Base-by-base conservation (phyloP, 495 filamentous ascomycete species). In the Penicillium angulare region DNA sequence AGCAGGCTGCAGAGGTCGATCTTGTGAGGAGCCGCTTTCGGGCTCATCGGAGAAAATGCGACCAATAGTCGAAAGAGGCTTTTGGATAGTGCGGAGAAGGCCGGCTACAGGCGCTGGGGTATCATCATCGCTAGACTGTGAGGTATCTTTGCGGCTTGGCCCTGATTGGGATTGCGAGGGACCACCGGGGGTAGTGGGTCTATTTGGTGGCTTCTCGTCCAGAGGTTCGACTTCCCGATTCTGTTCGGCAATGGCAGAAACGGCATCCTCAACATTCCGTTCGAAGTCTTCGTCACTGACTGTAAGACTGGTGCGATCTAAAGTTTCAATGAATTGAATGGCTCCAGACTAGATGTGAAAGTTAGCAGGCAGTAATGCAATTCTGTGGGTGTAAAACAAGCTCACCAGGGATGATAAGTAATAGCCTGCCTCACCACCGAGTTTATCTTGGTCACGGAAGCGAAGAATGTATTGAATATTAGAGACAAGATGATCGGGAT, bases 381-480 rank as follows among this genome's bases (percentile, higher is more conserved):
- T 1, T 22, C 10, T 33, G 10, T 17, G 6, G n/a, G 7, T 23
- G 5, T 27, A 18, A 10, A 39, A 52, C n/a, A n/a, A n/a, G n/a
- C 62, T 60, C 70, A 92, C 89, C 66, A 98, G 73, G n/a, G 92
- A 97, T 26, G 92, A 97, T 23, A 97, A 78, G 65, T 99, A 99
- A 65, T 99, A 99, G 16, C 93, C 93, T 16, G 95, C 92, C 73
- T 99, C 93, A 5, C 93, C 93, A 35, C 88, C 87, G 0, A 97
- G 81, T 61, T 97, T 99, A 29, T 99, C 95, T 65, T 96, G 95
- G 59, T 97, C 95, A 48, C 93, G 84, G 71, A 99, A 99, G 16
- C 95, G 83, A 34, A 97, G 75, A 49, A 99, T 97, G 65, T 99
- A 99, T 66, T 97, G 93, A 6, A 97, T 91, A 62, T 99, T 99